Evolutionary conservation across 73 alveolate species (phyloP), one percentile per base, ranked within the genome.

Genomic region (Stentor coeruleus): DNA sequence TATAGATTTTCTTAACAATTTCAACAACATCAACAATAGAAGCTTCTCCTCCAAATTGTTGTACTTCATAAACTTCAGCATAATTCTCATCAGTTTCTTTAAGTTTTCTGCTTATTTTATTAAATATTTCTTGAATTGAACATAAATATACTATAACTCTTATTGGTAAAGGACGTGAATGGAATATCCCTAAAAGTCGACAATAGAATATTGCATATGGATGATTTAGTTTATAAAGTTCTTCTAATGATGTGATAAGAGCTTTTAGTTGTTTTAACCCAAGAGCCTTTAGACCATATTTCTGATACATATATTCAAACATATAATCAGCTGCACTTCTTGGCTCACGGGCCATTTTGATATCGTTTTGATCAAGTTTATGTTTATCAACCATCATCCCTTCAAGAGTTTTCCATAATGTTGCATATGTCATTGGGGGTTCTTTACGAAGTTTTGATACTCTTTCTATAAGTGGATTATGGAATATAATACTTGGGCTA

Each of bases 341-440:
- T 33, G 81, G 81, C 81, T 66, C 59, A 1, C 38, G 15, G 77
- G 30, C 49, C 20, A 66, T 15, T 66, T 20, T 30, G n/a, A 66
- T 30, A 15, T 66, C 81, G 0, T 15, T 26, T 30, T 33, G 15
- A 2, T 66, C 81, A 20, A 33, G 81, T 57, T 66, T 36, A 30
- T 30, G 30, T 36, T 66, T 66, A 30, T 66, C 49, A 30, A 30
- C 81, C 14, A 66, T 66, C 1, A 66, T 15, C 15, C 35, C 35
- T 66, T 66, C 81, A 15, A 66, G 49, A 0, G 35, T 1, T 66
- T 66, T 66, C 77, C 81, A 66, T 33, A 66, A 20, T 30, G n/a
- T 66, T 33, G 81, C 14, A 66, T 66, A 66, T 30, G 81, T 28
- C 81, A 66, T 66, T 33, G 81, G 81, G 2, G 38, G 38, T 66